Evolutionary conservation across 495 filamentous ascomycete genomes (phyloP).

Genomic region (Chlorociboria aeruginascens): DNA sequence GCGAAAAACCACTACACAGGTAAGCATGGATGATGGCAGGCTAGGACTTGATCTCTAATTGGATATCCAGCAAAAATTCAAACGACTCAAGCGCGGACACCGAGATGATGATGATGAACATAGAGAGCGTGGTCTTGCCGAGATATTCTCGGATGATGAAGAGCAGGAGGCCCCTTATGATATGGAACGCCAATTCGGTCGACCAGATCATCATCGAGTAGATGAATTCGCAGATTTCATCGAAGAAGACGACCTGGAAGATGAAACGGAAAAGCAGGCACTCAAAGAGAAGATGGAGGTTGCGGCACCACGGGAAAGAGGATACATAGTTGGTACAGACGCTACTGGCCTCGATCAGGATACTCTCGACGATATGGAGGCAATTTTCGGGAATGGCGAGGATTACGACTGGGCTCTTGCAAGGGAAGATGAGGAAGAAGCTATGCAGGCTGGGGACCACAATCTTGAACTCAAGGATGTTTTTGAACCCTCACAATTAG

Average conservation of each 20-base stretch:
- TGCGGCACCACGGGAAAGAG: slow-evolving; percentile 53
- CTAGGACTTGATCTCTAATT: slow-evolving; percentile 15
- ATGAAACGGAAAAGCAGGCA: slow-evolving; percentile 63
- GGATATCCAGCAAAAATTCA: slow-evolving; percentile 64
- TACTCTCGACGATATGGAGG: slow-evolving; percentile 85
- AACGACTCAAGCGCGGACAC: slow-evolving; percentile 87
- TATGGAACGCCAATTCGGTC: slow-evolving; percentile 35
- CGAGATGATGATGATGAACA: slow-evolving; percentile 53
- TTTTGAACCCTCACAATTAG: slow-evolving; percentile 89
- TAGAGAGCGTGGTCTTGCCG: slow-evolving; percentile 59
- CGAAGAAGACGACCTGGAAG: slow-evolving; percentile 85
- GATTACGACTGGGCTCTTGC: slow-evolving; percentile 92
- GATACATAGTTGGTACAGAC: slow-evolving; percentile 52
- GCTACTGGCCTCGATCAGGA: slow-evolving; percentile 76
- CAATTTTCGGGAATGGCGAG: slow-evolving; percentile 86
- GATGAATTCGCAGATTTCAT: slow-evolving; percentile 98
- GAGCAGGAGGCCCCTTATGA: slow-evolving; percentile 44
- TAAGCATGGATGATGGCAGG: slow-evolving; percentile 25
- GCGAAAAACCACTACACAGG: slow-evolving; percentile 49
- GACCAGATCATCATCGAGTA: slow-evolving; percentile 37
- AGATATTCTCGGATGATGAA: slow-evolving; percentile 95
- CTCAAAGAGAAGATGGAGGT: slow-evolving; percentile 83
- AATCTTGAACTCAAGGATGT: slow-evolving; percentile 90
- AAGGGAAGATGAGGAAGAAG: slow-evolving; percentile 69
- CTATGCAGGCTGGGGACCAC: slow-evolving; percentile 51